Percentiles rank a stretch among this genome's conserved stretches.
Evolutionary conservation across 139 green algal species (phyloP).

Genomic region (Chlorella sp.): DNA sequence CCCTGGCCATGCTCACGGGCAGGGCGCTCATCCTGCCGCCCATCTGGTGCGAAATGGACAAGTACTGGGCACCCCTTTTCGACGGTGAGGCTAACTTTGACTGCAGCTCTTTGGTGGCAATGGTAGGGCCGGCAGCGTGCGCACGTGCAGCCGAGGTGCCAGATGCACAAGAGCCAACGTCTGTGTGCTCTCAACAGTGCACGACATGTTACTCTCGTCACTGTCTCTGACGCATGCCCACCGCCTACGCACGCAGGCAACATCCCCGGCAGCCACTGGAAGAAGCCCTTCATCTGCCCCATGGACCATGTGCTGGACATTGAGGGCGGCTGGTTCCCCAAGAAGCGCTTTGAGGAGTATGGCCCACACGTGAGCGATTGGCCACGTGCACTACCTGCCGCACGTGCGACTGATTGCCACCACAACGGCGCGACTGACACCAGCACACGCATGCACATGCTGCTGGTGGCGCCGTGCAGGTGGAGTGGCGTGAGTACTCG

Average conservation of each 20-base stretch:
- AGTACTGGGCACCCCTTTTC: conserved; percentile 77
- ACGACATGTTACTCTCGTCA: too few species aligned
- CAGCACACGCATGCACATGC: too few species aligned
- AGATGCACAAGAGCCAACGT: too few species aligned
- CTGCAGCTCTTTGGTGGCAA: too few species aligned
- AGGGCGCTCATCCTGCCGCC: conserved; percentile 61
- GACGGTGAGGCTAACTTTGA: conserved; percentile 29
- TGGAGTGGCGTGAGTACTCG: conserved; percentile 58
- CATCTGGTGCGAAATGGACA: conserved; percentile 65
- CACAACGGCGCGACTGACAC: too few species aligned
- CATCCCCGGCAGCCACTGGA: conserved; percentile 55
- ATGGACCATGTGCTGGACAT: conserved; percentile 82
- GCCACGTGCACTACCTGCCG: too few species aligned
- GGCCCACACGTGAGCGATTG: background rate
- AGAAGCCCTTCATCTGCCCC: conserved; percentile 67
- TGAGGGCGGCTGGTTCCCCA: conserved; percentile 32
- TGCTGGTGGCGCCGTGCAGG: conserved; percentile 7
- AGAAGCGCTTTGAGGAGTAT: background rate
- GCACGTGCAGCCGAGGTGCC: too few species aligned
- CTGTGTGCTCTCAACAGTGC: too few species aligned
- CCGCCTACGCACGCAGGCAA: conserved; percentile 39
- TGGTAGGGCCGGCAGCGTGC: too few species aligned
- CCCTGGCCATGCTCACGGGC: conserved; percentile 24
- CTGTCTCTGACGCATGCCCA: too few species aligned
- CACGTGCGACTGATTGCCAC: too few species aligned